Percentiles rank a stretch among this genome's conserved stretches.
Evolutionary conservation across 2,329 filamentous ascomycete genomes (phyloP).

Genomic region (Diaporthe eres): DNA sequence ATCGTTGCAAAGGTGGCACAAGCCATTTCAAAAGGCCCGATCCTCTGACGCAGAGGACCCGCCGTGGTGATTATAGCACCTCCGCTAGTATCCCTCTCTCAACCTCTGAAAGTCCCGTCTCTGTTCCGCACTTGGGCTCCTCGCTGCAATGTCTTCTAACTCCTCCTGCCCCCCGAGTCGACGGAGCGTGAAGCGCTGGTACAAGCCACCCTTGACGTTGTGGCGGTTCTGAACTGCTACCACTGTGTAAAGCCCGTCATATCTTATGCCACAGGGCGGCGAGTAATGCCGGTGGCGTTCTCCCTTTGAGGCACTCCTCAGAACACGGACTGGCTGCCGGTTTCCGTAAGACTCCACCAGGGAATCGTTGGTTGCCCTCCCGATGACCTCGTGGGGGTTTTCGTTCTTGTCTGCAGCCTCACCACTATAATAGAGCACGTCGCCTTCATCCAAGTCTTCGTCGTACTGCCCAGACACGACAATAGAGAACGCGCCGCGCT

Average conservation of each 20-base stretch:
- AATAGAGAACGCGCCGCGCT: slow-evolving; percentile 66
- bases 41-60: too few relatives aligned
- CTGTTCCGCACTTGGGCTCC: not conserved
- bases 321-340: slow-evolving; percentile 47
- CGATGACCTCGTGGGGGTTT: not conserved
- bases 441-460: slow-evolving; percentile 46
- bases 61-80: not conserved
- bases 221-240: slow-evolving; percentile 35
- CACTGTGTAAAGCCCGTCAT: slow-evolving; percentile 53
- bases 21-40: too few relatives aligned
- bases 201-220: slow-evolving; percentile 40
- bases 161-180: slow-evolving; percentile 43
- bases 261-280: slow-evolving; percentile 49
- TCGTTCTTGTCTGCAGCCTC: slow-evolving; percentile 41
- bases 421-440: slow-evolving; percentile 49
- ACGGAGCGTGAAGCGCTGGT: slow-evolving; percentile 45
- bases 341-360: slow-evolving; percentile 44
- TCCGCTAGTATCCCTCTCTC: not conserved
- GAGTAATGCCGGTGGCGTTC: slow-evolving; percentile 34
- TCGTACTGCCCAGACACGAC: slow-evolving; percentile 59
- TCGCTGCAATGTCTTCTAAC: slow-evolving; percentile 40
- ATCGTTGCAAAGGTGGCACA: too few relatives aligned
- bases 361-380: slow-evolving; percentile 41
- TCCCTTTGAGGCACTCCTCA: slow-evolving; percentile 46
- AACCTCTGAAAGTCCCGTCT: not conserved